Conservation (phyloP, 2,329 filamentous ascomycete genomes). For the Lachnellula subtilissima region DNA sequence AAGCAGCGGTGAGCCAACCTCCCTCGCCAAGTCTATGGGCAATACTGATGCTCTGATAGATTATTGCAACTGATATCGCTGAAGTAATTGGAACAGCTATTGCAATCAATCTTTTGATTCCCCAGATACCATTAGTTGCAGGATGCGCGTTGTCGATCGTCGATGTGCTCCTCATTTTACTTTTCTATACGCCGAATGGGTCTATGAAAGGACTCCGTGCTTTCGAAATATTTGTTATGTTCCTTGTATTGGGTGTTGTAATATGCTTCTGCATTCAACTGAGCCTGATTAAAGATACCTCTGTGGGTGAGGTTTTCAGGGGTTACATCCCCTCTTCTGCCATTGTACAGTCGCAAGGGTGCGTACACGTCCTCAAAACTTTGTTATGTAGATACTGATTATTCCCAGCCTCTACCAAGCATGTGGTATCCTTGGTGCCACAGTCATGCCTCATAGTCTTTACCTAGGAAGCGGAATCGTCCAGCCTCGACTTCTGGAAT, state of each 20-base stretch:
- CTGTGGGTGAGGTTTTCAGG: constrained; percentile 54
- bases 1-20: constrained; percentile 38
- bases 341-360: constrained; percentile 53
- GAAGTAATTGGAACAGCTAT: constrained; percentile 65
- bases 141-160: constrained; percentile 65
- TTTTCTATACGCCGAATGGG: constrained; percentile 59
- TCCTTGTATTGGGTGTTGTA: constrained; percentile 63
- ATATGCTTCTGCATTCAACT: constrained; percentile 68
- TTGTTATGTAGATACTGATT: constrained; percentile 15
- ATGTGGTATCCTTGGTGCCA: constrained; percentile 73
- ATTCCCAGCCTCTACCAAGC: constrained; percentile 55
- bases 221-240: constrained; percentile 62
- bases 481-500: constrained; percentile 60
- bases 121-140: constrained; percentile 59
- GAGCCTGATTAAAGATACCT: constrained; percentile 52
- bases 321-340: constrained; percentile 60
- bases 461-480: constrained; percentile 67
- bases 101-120: constrained; percentile 60
- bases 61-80: constrained; percentile 55
- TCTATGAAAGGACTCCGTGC: constrained; percentile 53
- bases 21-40: neutral
- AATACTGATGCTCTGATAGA: constrained; percentile 27
- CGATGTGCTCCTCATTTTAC: constrained; percentile 62
- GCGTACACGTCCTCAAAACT: constrained; percentile 9
- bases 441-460: constrained; percentile 66